Base-by-base conservation (phyloP, 2,329 filamentous ascomycete genomes). In the Knoxdaviesia capensis region DNA sequence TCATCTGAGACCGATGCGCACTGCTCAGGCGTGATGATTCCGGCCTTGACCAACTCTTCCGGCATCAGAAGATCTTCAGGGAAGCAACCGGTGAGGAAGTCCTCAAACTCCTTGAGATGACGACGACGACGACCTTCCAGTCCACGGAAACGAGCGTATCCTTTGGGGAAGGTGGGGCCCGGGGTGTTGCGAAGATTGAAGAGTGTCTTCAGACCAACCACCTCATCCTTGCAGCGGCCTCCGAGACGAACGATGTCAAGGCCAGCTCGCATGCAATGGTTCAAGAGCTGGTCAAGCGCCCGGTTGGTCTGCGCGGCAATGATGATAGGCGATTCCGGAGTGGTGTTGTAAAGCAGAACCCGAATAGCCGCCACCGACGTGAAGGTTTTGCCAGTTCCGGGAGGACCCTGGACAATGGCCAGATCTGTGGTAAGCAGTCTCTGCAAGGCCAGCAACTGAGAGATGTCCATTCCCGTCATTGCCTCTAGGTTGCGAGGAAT, bases 271-370 rank as follows among this genome's bases (percentile, higher is more conserved):
- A 74, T 63, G 10, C 85, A 65, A 43, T 78, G 72, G 1, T 62
- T 59, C 0, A 94, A 62, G 0, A 94, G 63, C 53, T 94, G 86
- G 50, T 94, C 86, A 0, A 94, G 61, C 0, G 86, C 86, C 56
- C 94, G 85, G 45, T 94, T 94, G 0, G 86, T 94, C 51, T 94
- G 85, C 6, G 84, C 85, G 0, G 85, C 71, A 4, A 94, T 65
- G 20, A 94, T 66, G 31, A 94, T 76, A 0, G 82, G 82, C 6
- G 76, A 68, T 44, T 78, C 73, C 0, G 58, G 62, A 2, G 53
- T 50, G 2, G 55, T 53, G 42, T 80, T 82, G 1, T 65, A 57
- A 1, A 84, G 61, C 42, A 87, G 61, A 1, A 78, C 64, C 39
- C 71, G 73, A 7, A 94, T 56, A 0, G 80, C 79, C 30, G 76